These are phyloP conservation scores for Dioscorea cayenensis DNA, from an alignment of 116 monocot genomes.

Conservation along the genomic window DNA sequence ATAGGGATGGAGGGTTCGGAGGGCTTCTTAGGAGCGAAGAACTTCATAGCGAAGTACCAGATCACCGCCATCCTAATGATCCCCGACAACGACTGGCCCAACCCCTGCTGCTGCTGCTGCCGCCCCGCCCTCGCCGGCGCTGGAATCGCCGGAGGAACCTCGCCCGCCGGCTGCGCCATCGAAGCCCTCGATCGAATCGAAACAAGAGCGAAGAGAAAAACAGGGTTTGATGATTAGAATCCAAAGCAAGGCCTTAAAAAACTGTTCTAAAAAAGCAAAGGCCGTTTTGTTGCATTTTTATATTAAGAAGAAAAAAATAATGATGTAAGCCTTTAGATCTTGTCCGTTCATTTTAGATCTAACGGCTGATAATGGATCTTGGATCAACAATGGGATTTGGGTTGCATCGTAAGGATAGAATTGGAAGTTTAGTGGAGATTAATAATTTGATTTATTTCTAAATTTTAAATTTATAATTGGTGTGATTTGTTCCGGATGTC, in stretches of 20 bases:
- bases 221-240: neutral
- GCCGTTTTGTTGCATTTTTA: too few relatives aligned
- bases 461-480: too few relatives aligned
- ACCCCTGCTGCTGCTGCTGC: constrained; percentile 40
- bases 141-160: constrained; percentile 6
- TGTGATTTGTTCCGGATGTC: too few relatives aligned
- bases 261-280: neutral
- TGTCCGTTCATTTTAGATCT: too few relatives aligned
- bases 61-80: constrained; percentile 78
- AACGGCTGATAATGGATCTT: too few relatives aligned
- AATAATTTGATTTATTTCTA: too few relatives aligned
- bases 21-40: constrained; percentile 79
- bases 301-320: too few relatives aligned
- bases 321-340: too few relatives aligned
- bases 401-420: too few relatives aligned
- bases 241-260: neutral
- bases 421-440: too few relatives aligned
- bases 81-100: constrained; percentile 56
- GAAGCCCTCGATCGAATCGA: neutral
- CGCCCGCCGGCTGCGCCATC: constrained; percentile 44
- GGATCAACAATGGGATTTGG: too few relatives aligned
- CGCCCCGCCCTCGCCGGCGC: constrained; percentile 11
- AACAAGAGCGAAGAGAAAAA: constrained; percentile 1
- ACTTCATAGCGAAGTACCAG: constrained; percentile 93
- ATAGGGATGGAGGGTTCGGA: constrained; percentile 60